Base-by-base conservation (phyloP, 169 alveolate genomes). In the Babesia bovis region DNA sequence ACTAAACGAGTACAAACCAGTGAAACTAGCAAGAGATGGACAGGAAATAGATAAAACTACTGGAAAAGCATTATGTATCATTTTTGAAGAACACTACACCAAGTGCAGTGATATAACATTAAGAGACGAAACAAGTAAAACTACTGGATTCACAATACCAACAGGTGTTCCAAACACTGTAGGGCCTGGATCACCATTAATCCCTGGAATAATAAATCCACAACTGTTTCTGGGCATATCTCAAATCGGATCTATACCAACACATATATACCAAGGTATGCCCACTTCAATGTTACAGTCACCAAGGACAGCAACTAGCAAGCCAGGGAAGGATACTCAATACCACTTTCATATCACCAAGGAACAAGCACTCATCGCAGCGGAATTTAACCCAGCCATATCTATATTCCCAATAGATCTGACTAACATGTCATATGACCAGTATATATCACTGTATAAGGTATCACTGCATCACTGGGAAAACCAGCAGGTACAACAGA, bases 391-490 rank as follows among this genome's bases (percentile, higher is more conserved):
- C 45, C 93, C 93, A 42, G 84, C 91, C 5, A 58, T 88, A 17
- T 66, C 84, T 35, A 76, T 88, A 50, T 88, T 88, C 70, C 93
- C 93, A 10, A 66, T 88, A 10, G 93, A 88, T 59, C 44, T 88
- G 35, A 70, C 90, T n/a, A 88, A 88, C 63, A 73, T 88, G 90
- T 84, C 84, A 21, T 88, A 88, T 63, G 91, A 88, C 21, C 85
- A 84, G 19, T 88, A 88, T 58, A 72, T 84, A 32, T 73, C 85
- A 6, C 49, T 88, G 25, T 88, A 88, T 41, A 68, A 88, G 49
- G 38, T 61, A 26, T 84, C 93, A 17, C 53, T 52, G 42, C 47
- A 71, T 13, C 59, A 70, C 51, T 69, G 84, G 88, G 17, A 42
- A 0, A 45, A 45, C 25, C 56, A 19, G 26, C 88, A 73, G 19